Evolutionary conservation across 768 basidiomycete species (phyloP).

Genomic region (Galerina marginata): DNA sequence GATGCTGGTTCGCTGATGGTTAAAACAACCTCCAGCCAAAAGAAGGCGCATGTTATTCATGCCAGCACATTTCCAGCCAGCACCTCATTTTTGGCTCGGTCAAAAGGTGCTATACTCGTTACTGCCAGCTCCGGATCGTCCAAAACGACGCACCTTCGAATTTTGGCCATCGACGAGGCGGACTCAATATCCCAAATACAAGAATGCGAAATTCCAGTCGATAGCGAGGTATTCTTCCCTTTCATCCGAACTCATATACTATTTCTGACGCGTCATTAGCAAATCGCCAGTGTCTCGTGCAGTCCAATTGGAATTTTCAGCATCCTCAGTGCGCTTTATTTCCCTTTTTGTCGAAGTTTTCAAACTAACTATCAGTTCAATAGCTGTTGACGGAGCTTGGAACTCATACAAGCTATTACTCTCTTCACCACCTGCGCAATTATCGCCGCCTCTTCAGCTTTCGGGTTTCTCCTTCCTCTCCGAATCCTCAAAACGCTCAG

Average conservation of each 20-base stretch:
- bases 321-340: slow-evolving; percentile 48
- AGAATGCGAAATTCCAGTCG: slow-evolving; percentile 33
- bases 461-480: slow-evolving; percentile 35
- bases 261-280: slow-evolving; percentile 30
- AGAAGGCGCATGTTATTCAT: slow-evolving; percentile 19
- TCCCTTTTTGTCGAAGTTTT: neutral
- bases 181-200: slow-evolving; percentile 36
- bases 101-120: slow-evolving; percentile 25
- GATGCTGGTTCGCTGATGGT: slow-evolving; percentile 30
- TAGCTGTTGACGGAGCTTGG: slow-evolving; percentile 55
- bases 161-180: slow-evolving; percentile 39
- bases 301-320: slow-evolving; percentile 55
- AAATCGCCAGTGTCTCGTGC: slow-evolving; percentile 44
- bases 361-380: neutral
- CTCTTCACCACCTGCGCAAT: slow-evolving; percentile 16
- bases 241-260: neutral
- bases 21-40: slow-evolving; percentile 21
- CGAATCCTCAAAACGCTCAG: slow-evolving; percentile 20
- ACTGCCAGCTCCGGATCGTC: slow-evolving; percentile 23
- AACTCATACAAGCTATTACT: slow-evolving; percentile 35
- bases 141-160: slow-evolving; percentile 28
- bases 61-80: slow-evolving; percentile 24
- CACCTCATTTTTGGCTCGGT: slow-evolving; percentile 15
- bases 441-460: slow-evolving; percentile 33
- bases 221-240: slow-evolving; percentile 33